These are phyloP conservation scores for Plectosphaerella sp. DNA, from an alignment of 2,329 filamentous ascomycete species.

Conservation along the genomic window DNA sequence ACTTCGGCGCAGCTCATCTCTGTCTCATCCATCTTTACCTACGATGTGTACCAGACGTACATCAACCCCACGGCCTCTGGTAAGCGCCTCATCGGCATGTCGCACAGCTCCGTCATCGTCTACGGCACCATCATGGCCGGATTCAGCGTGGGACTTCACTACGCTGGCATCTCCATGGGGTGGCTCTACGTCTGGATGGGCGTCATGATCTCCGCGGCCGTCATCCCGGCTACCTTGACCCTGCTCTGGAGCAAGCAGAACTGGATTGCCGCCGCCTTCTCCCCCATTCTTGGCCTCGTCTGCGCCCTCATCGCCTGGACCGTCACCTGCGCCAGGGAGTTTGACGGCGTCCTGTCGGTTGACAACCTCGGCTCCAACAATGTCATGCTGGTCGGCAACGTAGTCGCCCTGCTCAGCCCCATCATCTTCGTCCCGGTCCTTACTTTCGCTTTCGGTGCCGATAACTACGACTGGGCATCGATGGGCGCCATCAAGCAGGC, in stretches of 20 bases:
- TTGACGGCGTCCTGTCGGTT: constrained; percentile 67
- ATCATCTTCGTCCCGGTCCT: constrained; percentile 70
- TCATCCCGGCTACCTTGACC: constrained; percentile 76
- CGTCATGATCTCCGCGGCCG: constrained; percentile 80
- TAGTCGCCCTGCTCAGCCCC: constrained; percentile 75
- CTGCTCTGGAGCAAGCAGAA: constrained; percentile 79
- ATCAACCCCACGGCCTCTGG: constrained; percentile 75
- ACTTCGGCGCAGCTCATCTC: constrained; percentile 77
- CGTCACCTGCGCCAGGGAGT: constrained; percentile 60
- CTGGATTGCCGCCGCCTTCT: constrained; percentile 62
- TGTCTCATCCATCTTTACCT: constrained; percentile 80
- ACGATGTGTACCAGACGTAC: constrained; percentile 85
- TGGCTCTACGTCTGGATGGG: constrained; percentile 91
- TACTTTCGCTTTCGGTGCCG: constrained; percentile 53
- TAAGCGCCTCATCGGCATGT: constrained; percentile 73
- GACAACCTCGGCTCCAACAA: constrained; percentile 75
- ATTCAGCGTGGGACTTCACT: constrained; percentile 71
- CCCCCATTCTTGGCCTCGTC: constrained; percentile 62
- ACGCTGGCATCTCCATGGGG: constrained; percentile 78
- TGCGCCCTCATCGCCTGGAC: constrained; percentile 71
- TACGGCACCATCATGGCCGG: constrained; percentile 75
- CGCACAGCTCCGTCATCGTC: constrained; percentile 62
- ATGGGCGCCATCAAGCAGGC: constrained; percentile 77
- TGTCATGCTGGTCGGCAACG: constrained; percentile 85
- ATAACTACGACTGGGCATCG: constrained; percentile 81